phyloP scores from a whole-genome alignment of 2,329 filamentous ascomycete species.

The Paramyrothecium roridum region DNA sequence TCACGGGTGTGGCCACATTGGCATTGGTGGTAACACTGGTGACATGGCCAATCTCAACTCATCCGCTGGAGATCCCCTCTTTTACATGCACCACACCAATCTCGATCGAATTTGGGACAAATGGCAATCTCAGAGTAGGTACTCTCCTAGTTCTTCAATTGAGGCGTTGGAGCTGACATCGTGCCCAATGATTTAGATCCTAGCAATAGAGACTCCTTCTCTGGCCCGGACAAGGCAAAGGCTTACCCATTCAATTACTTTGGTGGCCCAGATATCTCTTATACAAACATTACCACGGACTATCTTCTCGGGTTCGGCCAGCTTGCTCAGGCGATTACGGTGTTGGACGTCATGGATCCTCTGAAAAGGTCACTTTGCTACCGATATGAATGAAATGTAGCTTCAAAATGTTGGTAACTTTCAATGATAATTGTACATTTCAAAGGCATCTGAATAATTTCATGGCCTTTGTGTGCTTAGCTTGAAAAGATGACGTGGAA shows the following conservation, averaged over 20 bases:
- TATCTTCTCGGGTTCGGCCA: conserved; percentile 3
- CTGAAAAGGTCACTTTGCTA: conserved; percentile 4
- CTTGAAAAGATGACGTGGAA: no score
- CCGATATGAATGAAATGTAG: conserved; percentile 2
- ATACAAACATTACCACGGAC: conserved; percentile 26
- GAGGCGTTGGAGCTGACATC: background rate
- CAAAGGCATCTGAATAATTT: no score
- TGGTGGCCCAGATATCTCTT: conserved; percentile 18
- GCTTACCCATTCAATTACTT: conserved; percentile 28
- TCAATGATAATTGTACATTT: no score
- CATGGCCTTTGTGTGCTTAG: no score
- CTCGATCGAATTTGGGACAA: conserved; percentile 22
- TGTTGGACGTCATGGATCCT: conserved; percentile 2
- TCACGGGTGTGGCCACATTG: conserved; percentile 21
- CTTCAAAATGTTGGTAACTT: no score
- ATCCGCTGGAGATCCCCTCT: conserved; percentile 20
- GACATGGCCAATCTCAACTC: conserved; percentile 11
- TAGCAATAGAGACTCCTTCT: conserved; percentile 1
- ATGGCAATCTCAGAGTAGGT: conserved; percentile 6
- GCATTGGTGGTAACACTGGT: conserved; percentile 25
- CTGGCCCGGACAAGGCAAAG: conserved; percentile 23
- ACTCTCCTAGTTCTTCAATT: background rate
- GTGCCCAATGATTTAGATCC: background rate
- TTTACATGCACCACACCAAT: conserved; percentile 24
- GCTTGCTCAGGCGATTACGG: conserved; percentile 1